These are phyloP conservation scores for Condylostoma magnum DNA, from an alignment of 169 alveolate species.

Conservation along the genomic window DNA sequence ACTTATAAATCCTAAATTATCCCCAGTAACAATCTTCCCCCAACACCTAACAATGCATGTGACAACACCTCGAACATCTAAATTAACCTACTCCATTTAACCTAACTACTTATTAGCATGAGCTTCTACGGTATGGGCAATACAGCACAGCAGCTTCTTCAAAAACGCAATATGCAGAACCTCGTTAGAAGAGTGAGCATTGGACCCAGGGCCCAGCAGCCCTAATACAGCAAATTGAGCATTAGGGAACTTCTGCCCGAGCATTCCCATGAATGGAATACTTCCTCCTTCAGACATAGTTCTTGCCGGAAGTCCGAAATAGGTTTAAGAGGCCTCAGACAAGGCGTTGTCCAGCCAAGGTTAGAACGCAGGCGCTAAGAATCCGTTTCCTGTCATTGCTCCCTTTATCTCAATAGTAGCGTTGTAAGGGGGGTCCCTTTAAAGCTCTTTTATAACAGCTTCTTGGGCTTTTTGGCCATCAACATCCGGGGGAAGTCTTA, in stretches of 20 bases:
- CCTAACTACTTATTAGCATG: too few species aligned
- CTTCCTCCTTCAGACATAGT: conserved; percentile 72
- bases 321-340: conserved; percentile 21
- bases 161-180: conserved; percentile 51
- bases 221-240: conserved; percentile 74
- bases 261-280: conserved; percentile 65
- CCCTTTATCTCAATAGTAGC: conserved; percentile 49
- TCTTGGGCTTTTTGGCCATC: conserved; percentile 49
- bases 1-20: too few species aligned
- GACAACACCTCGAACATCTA: too few species aligned
- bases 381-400: conserved; percentile 61
- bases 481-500: conserved; percentile 75
- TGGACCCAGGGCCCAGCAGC: conserved; percentile 67
- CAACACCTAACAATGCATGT: too few species aligned
- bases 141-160: conserved; percentile 32
- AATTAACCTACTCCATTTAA: too few species aligned
- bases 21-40: too few species aligned
- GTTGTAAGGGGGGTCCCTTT: conserved; percentile 71
- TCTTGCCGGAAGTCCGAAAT: conserved; percentile 33
- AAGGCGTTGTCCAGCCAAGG: conserved; percentile 25
- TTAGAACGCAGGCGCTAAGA: conserved; percentile 4
- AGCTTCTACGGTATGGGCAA: background rate
- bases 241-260: conserved; percentile 62
- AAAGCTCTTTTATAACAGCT: conserved; percentile 43
- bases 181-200: conserved; percentile 83